A percentile compares a stretch with the other conserved stretches of the same genome.
phyloP scores from a whole-genome alignment of 2,329 filamentous ascomycete genomes.

The Colletotrichum tofieldiae region DNA sequence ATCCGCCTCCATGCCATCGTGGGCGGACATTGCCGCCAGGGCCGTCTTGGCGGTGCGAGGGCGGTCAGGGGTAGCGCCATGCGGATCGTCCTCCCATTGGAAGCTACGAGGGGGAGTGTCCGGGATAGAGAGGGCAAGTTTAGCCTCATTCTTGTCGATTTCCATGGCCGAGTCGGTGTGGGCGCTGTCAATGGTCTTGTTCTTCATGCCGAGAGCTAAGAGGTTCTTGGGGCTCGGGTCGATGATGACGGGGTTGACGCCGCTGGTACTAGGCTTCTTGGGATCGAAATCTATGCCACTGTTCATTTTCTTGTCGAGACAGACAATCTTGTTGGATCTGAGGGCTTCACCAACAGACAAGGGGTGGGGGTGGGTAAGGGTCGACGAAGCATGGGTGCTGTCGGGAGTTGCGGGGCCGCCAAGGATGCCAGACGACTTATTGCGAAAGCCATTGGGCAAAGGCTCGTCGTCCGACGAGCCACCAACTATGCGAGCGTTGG shows the following conservation, averaged over 20 bases:
- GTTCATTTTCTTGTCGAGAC: neutral
- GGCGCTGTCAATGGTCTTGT: neutral
- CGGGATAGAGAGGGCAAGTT: constrained; percentile 8
- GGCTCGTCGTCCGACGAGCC: neutral
- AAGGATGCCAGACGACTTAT: neutral
- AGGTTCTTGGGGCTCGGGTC: constrained; percentile 27
- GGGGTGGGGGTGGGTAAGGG: neutral
- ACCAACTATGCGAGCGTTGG: neutral
- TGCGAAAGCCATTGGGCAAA: too few relatives aligned
- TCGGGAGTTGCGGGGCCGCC: neutral
- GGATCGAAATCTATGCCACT: neutral
- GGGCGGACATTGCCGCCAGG: neutral
- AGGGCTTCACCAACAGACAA: constrained; percentile 17
- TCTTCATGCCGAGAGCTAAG: constrained; percentile 17
- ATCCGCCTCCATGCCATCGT: neutral
- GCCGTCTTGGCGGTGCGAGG: constrained; percentile 29
- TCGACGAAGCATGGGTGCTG: neutral
- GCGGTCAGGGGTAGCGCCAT: constrained; percentile 4
- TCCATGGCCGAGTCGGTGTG: neutral
- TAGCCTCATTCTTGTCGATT: neutral
- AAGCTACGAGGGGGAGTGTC: neutral
- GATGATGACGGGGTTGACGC: constrained; percentile 8
- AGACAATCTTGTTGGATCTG: constrained; percentile 21
- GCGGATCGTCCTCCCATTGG: neutral
- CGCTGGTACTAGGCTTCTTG: neutral